Base-by-base conservation (phyloP, 2,329 filamentous ascomycete species). In the Claviceps digitariae region DNA sequence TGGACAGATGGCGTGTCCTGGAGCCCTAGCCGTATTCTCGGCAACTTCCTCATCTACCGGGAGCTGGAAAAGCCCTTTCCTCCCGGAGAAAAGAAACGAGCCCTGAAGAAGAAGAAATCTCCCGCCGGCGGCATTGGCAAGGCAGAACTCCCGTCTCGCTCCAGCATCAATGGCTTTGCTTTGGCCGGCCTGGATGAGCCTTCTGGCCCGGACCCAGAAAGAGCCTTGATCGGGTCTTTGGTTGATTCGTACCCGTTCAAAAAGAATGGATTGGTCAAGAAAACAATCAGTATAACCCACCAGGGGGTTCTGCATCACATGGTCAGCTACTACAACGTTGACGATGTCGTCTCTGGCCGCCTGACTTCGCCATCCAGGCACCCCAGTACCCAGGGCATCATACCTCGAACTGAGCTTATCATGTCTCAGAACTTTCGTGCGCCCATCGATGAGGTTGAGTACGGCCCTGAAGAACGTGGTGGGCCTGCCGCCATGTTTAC, bases 1-100 rank as follows among this genome's bases (percentile, higher is more conserved):
- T 96, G 90, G 90, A 95, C 90, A 0, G 90, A 96, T 60, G 90
- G 90, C 15, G 81, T 91, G 12, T 84, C 85, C 7, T 96, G 90
- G 90, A 94, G 87, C 60, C 90, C 90, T 0, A 94, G 84, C 67
- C 83, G 86, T 17, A 91, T 94, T 48, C 74, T 91, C 48, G 85
- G 84, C 55, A 93, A 93, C 64, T 94, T 89, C 61, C 76, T 95
- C 45, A 80, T 94, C 59, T 95, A 95, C 63, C 82, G 89, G 31
- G 87, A 95, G 66, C 76, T 94, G 45, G 80, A 86, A 57, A 82
- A 84, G 61, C 82, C 84, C 0, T 90, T 90, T 59, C 82, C 84
- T 2, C 85, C 87, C 0, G 87, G 87, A 7, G 86, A 91, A 72
- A 93, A 91, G 76, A 93, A 93, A 68, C 77, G 84, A 48, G 87